Base-by-base conservation (phyloP, 352 stramenopile species). In the Globisporangium ultimum region DNA sequence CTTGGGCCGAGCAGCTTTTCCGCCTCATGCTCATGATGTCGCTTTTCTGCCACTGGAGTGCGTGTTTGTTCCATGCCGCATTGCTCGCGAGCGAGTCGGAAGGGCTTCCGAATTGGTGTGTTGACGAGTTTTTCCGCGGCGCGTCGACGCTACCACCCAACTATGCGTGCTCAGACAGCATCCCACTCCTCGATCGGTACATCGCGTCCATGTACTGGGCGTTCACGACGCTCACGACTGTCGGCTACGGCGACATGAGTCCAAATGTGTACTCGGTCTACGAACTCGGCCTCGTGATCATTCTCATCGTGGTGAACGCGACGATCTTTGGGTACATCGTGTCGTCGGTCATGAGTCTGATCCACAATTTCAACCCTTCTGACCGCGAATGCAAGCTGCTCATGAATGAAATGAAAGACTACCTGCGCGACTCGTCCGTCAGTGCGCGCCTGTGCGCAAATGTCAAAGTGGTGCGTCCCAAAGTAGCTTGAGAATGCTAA, bases 161-260 rank as follows among this genome's bases (percentile, higher is more conserved):
- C 55, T 70, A 42, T 42, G 48, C 65, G 1, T 94, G 85, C 50
- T 68, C 78, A 3, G 48, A 68, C 2, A 64, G 67, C 10, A 64
- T 92, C 17, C 51, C 65, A 9, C 41, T 82, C 0, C 36, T 36
- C 0, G 79, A 93, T 45, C 84, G 79, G 4, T 97, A 97, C 64
- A 61, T 97, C 0, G 71, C 70, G 9, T 69, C 87, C 0, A 65
- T 95, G 34, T 97, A 97, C 61, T 97, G 88, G 88, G 88, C 86
- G 12, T 95, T 96, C 49, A 97, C 88, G 7, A 95, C 89, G 6
- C 87, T 97, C 55, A 96, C 89, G 48, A 97, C 89, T 1, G 88
- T 97, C 17, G 89, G 89, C 1, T 97, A 93, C 48, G 83, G 85
- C 1, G 83, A 95, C 61, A 74, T 93, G 9, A 79, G 77, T 15